Conservation (phyloP, 129 eudicot genomes). For the Heracleum sosnowskyi region DNA sequence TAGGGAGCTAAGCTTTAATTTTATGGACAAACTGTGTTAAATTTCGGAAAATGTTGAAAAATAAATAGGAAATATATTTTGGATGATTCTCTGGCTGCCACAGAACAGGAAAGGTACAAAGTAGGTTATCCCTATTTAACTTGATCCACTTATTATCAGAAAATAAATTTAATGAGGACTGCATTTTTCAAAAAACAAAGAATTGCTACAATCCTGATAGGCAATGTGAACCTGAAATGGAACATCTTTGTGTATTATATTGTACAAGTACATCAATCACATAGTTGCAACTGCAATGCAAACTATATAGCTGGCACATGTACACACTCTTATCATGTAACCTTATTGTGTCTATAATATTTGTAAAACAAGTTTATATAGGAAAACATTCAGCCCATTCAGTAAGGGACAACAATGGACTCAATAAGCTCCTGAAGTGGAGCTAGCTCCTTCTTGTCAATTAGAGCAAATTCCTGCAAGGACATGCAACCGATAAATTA, state of each 20-base stretch:
- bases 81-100: background rate
- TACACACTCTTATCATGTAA: constrained; percentile 17
- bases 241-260: background rate
- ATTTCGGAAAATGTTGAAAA: background rate
- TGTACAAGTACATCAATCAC: constrained; percentile 2
- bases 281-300: background rate
- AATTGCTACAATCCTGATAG: background rate
- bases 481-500: background rate
- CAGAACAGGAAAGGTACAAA: background rate
- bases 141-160: background rate
- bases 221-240: background rate
- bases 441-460: constrained; percentile 90
- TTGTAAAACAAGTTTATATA: constrained; percentile 1
- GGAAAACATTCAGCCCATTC: constrained; percentile 15
- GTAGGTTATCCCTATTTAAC: background rate
- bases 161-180: background rate
- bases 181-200: background rate
- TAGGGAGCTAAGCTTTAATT: background rate
- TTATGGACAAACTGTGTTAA: background rate
- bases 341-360: constrained; percentile 23
- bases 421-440: constrained; percentile 95
- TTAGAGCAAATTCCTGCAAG: constrained; percentile 70
- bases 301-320: background rate
- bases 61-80: background rate
- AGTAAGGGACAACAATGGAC: constrained; percentile 63